Conservation (phyloP, 768 basidiomycete genomes). For the Suillus plorans region DNA sequence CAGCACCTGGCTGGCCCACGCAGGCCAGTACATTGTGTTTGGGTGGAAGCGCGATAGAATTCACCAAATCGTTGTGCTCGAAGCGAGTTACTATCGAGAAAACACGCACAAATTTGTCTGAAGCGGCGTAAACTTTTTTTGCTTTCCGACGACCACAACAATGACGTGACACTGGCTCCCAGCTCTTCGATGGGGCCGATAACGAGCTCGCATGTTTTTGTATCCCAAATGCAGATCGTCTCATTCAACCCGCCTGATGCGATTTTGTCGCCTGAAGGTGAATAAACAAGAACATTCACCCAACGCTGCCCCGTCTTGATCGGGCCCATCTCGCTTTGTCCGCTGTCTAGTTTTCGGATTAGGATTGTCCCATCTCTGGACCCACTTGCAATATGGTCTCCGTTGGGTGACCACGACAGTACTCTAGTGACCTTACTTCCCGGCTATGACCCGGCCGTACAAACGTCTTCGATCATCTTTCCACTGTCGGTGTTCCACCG, state of each 20-base stretch:
- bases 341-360: neutral
- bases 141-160: neutral
- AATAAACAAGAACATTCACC: neutral
- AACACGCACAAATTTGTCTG: neutral
- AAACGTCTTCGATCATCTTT: neutral
- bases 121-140: neutral
- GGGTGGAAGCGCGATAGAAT: constrained; percentile 1
- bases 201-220: neutral
- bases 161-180: neutral
- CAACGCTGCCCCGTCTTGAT: neutral
- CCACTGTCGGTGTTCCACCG: neutral
- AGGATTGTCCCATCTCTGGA: neutral
- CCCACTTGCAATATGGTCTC: neutral
- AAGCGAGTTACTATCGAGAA: neutral
- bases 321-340: neutral
- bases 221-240: neutral
- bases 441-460: neutral
- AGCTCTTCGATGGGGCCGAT: neutral
- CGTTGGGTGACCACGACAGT: neutral
- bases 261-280: neutral
- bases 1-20: neutral
- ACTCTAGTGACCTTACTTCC: neutral
- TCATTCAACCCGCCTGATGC: neutral
- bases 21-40: neutral
- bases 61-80: neutral